Evolutionary conservation across 495 filamentous ascomycete species (phyloP).

Genomic region (Xylaria scruposa): DNA sequence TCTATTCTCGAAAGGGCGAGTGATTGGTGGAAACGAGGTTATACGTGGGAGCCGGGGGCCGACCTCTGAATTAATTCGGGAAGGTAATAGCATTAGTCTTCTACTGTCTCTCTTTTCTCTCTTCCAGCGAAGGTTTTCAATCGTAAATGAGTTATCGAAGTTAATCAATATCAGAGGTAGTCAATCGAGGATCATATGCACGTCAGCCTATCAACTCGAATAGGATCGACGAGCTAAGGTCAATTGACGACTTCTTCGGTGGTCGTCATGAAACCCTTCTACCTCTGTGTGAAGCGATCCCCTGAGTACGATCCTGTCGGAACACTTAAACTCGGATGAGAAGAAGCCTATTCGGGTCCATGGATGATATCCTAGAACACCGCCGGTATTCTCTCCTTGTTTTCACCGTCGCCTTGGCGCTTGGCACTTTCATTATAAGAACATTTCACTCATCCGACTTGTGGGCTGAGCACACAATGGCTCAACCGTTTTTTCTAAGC

Average conservation of each 20-base stretch:
- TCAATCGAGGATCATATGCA: not conserved
- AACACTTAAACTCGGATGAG: not conserved
- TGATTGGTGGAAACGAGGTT: constrained; percentile 18
- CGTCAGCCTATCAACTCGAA: not conserved
- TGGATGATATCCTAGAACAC: constrained; percentile 2
- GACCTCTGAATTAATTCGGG: not conserved
- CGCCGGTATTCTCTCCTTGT: not conserved
- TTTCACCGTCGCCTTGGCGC: not conserved
- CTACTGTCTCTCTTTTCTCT: not conserved
- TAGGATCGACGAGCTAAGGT: not conserved
- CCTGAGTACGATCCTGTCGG: not conserved
- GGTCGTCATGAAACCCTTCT: not conserved
- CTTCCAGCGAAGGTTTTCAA: not conserved
- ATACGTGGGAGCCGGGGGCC: not conserved
- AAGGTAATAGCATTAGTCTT: constrained; percentile 8
- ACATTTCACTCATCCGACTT: no score
- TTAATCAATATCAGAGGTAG: not conserved
- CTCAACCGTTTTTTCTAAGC: not conserved
- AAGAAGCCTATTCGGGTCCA: not conserved
- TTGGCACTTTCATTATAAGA: constrained; percentile 3
- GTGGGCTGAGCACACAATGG: not conserved
- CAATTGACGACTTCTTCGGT: not conserved
- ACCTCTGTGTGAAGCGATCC: not conserved
- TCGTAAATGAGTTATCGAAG: not conserved
- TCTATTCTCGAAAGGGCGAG: not conserved